A percentile compares a stretch with the other conserved stretches of the same genome.
Evolutionary conservation across 192 early-diverging fungal species (phyloP).

Genomic region (Coemansia sp.): DNA sequence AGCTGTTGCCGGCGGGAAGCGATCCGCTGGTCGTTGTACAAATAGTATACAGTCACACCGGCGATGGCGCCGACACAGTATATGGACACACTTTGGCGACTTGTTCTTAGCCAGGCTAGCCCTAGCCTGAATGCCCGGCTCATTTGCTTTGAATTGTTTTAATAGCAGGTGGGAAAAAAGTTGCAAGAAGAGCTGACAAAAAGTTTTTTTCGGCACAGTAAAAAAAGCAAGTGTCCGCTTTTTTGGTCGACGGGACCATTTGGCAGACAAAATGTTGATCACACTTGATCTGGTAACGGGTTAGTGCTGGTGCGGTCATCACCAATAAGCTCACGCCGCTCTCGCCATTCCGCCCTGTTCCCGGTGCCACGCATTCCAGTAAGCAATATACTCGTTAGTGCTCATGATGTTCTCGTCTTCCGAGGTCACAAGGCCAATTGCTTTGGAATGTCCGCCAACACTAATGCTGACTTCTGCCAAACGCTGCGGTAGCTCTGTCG

Average conservation of each 20-base stretch:
- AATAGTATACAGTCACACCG: constrained; percentile 30
- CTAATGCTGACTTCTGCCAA: constrained; percentile 11
- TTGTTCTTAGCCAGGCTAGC: constrained; percentile 30
- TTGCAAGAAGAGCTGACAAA: background rate
- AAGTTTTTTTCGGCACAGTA: too few relatives aligned
- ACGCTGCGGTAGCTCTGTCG: background rate
- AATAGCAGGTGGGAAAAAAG: background rate
- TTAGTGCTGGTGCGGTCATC: too few relatives aligned
- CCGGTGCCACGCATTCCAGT: constrained; percentile 43
- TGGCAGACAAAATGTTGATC: too few relatives aligned
- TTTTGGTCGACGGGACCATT: too few relatives aligned
- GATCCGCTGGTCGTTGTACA: constrained; percentile 43
- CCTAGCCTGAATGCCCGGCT: constrained; percentile 38
- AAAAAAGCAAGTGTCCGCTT: too few relatives aligned
- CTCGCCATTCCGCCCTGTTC: background rate
- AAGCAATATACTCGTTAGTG: constrained; percentile 32
- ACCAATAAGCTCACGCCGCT: background rate
- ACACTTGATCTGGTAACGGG: too few relatives aligned
- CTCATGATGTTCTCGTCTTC: constrained; percentile 43
- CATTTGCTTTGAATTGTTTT: constrained; percentile 13
- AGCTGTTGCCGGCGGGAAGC: constrained; percentile 18
- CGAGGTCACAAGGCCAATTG: constrained; percentile 21
- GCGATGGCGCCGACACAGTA: constrained; percentile 47
- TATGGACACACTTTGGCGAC: constrained; percentile 24
- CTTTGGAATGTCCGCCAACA: constrained; percentile 36